Evolutionary conservation across 768 basidiomycete species (phyloP), one percentile per base, ranked within the genome.

Genomic region (Lyophyllum semitale): DNA sequence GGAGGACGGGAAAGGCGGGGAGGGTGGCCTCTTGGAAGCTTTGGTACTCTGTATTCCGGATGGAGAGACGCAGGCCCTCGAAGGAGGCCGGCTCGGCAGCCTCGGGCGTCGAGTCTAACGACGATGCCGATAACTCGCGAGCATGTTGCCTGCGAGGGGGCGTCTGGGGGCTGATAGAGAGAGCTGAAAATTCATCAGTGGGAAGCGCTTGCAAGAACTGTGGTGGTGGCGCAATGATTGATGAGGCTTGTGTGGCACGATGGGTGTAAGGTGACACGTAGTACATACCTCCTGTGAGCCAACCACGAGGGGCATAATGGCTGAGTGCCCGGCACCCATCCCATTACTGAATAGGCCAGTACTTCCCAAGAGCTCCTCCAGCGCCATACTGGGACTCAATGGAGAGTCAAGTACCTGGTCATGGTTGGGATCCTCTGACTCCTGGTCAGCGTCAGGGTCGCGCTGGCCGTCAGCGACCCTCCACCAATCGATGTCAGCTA

Each of bases 401-500:
- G 59, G 67, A 63, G 70, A 69, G 55, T 68, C 71, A 32, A 50
- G 44, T 13, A 44, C 49, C 64, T 68, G 69, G 66, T 75, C 77
- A 61, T 67, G 70, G 59, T 72, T 75, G 53, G 54, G 66, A 60
- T 76, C 76, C 63, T 77, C 76, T 63, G 66, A 61, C 63, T 75
- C 76, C 66, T 70, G 71, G 64, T 79, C 78, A 61, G 67, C 69
- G 64, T 71, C 73, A 47, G 64, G 59, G 60, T 78, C 77, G 71
- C 77, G 79, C 73, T 93, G 89, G 59, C 87, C 85, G 57, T 85
- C 88, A 59, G 81, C 74, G 61, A 92, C 89, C 63, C 78, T 82
- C 90, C 90, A 92, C 90, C 91, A 93, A 69, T 91, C 90, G 65
- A 93, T 87, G 75, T 93, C 91, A 30, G 88, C 90, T 57, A 93